Evolutionary conservation across 1,284 basidiomycete genomes (phyloP), one percentile per base, ranked within the genome.

Genomic region (Papiliotrema fonsecae): DNA sequence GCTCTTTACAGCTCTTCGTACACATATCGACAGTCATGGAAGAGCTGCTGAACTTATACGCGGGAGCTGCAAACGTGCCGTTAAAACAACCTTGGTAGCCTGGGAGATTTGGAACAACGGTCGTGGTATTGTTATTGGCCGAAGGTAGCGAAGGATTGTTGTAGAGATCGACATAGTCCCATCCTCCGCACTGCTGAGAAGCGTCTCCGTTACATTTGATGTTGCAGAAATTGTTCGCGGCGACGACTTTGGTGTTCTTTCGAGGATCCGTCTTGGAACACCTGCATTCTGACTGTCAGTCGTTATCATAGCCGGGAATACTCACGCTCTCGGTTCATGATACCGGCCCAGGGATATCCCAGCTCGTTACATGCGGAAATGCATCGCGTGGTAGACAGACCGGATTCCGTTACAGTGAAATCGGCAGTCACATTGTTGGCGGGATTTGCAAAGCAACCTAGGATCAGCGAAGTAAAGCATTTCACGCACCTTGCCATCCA

Each of bases 151-250:
- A 11, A 19, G 41, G 22, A 31, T 26, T 26, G n/a, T 43, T 35
- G 45, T 51, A 51, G 16, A 42, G 25, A 18, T 46, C 50, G 18
- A 51, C 28, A n/a, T 47, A 43, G 4, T 24, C 39, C 48, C 48
- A 49, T 13, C 48, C 48, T 19, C 48, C 48, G 28, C 48, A 49
- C 18, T 13, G 24, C 27, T 49, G 34, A 14, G n/a, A 7, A 24
- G 25, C 21, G 24, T 49, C 14, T 10, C 54, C 56, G 21, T 38
- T 42, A 32, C 56, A 57, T n/a, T 50, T 47, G 25, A 48, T 37
- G 19, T 40, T 44, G 41, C 56, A 57, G 40, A 39, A 47, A 22
- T 44, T 46, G 49, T 44, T 51, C 4, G 40, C 35, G 35, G 42
- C 34, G n/a, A 43, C 32, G 18, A 13, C 38, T 25, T 26, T 42